A percentile compares a stretch with the other conserved stretches of the same genome.
Conservation (phyloP, 2,329 filamentous ascomycete species). For the Claviceps arundinis region DNA sequence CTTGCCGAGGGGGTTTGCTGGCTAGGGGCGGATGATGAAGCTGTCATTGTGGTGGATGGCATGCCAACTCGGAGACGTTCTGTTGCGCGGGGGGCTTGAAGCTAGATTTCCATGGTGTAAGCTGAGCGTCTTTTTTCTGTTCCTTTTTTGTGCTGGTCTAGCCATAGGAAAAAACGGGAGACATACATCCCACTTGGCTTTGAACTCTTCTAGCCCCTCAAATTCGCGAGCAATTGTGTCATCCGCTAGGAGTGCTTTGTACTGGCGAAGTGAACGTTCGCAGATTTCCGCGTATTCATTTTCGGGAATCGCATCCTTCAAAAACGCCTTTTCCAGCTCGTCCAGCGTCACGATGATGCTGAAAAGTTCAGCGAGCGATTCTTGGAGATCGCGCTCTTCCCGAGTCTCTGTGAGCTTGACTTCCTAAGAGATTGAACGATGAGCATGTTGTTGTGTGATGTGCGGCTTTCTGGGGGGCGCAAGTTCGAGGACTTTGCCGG, state of each 20-base stretch:
- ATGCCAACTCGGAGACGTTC: slow-evolving; percentile 87
- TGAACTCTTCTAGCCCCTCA: slow-evolving; percentile 80
- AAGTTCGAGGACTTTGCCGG: background rate
- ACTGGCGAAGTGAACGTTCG: slow-evolving; percentile 85
- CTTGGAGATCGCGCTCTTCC: slow-evolving; percentile 83
- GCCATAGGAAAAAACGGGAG: background rate
- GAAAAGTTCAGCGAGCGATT: slow-evolving; percentile 93
- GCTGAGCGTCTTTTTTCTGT: background rate
- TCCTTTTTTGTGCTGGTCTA: background rate
- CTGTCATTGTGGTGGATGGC: slow-evolving; percentile 63
- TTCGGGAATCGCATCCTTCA: slow-evolving; percentile 88
- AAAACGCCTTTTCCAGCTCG: slow-evolving; percentile 88
- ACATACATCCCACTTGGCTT: slow-evolving; percentile 76
- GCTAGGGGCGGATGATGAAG: slow-evolving; percentile 32
- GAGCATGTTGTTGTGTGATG: background rate
- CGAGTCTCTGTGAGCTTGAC: slow-evolving; percentile 81
- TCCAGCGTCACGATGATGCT: slow-evolving; percentile 95
- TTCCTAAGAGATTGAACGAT: slow-evolving; percentile 43
- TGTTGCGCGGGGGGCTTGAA: slow-evolving; percentile 88
- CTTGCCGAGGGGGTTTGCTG: slow-evolving; percentile 28
- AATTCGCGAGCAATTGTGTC: slow-evolving; percentile 85
- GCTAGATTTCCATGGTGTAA: slow-evolving; percentile 32
- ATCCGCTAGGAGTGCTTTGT: slow-evolving; percentile 85
- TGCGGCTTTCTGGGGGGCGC: too few relatives aligned
- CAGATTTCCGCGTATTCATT: slow-evolving; percentile 93